Base-by-base conservation (phyloP, 2,329 filamentous ascomycete species). In the Biscogniauxia sp. region DNA sequence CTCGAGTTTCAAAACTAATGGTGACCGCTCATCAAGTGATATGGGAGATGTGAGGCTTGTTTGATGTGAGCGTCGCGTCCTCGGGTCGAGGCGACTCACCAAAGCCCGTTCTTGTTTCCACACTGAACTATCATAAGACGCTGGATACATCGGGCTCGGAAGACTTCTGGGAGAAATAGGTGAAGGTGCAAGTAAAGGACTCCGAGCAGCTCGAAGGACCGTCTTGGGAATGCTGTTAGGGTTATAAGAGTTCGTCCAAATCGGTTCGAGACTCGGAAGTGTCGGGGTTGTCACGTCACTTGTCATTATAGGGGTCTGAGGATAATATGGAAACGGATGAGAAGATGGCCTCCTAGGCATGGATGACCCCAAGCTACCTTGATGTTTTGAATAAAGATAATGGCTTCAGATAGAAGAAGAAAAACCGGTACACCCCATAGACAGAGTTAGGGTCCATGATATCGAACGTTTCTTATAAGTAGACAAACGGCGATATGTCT, bases 71-170 rank as follows among this genome's bases (percentile, higher is more conserved):
- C 62, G 65, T 5, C 67, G 68, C 8, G 63, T 62, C 55, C 66
- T 69, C 54, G 69, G 68, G 32, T 76, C 72, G 5, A 77, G 64
- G 26, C 72, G 73, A 41, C 75, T 73, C 11, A 76, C 66, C 61
- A 77, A 64, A 5, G 72, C 70, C 50, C 72, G 70, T 58, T 77
- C 74, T 54, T 77, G 76, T 54, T 69, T 70, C 53, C 73, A 73
- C 71, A 77, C 75, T 7, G 67, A 61, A 1, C 66, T 67, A 63
- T 78, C 76, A 53, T 74, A 71, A 7, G 70, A 67, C 9, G 71
- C 67, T 0, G 69, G 64, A 51, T 77, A 71, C 17, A 78, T 64
- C 3, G 75, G 74, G 49, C 72, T 75, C 9, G 75, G 76, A 20
- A 76, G 61, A 9, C 57, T 65, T 57, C 65, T 72, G 20, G 74